phyloP scores from a whole-genome alignment of 208 protist genomes.

The Leishmania amazonensis region DNA sequence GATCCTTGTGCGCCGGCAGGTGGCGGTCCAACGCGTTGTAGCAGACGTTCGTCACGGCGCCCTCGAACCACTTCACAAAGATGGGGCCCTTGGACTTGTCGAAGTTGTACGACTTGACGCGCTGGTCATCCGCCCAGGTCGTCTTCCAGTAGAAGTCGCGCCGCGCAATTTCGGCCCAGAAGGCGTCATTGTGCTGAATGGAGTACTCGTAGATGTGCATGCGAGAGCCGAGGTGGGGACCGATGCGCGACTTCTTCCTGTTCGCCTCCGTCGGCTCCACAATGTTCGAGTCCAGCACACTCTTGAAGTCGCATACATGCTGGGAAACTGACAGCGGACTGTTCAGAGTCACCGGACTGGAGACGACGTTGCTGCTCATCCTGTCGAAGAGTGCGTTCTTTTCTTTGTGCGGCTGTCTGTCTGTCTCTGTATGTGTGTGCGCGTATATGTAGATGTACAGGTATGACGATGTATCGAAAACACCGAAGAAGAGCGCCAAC shows the following conservation, averaged over 20 bases:
- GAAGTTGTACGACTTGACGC: slow-evolving; percentile 80
- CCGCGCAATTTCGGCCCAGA: slow-evolving; percentile 72
- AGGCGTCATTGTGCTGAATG: slow-evolving; percentile 55
- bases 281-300: slow-evolving; percentile 14
- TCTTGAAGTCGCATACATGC: slow-evolving; percentile 46
- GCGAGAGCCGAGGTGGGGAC: slow-evolving; percentile 44
- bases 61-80: slow-evolving; percentile 85
- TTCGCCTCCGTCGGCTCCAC: slow-evolving; percentile 28
- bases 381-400: not conserved
- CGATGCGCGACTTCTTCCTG: slow-evolving; percentile 44
- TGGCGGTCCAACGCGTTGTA: slow-evolving; percentile 92
- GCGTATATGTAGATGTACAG: not conserved
- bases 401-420: not conserved
- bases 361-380: slow-evolving; percentile 12
- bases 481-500: too few relatives aligned
- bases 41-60: slow-evolving; percentile 81
- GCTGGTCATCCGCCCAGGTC: slow-evolving; percentile 58
- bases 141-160: slow-evolving; percentile 74
- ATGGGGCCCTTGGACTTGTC: slow-evolving; percentile 70
- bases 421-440: not conserved
- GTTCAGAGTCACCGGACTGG: slow-evolving; percentile 19
- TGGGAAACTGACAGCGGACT: slow-evolving; percentile 20
- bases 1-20: slow-evolving; percentile 59
- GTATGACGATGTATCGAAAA: too few relatives aligned
- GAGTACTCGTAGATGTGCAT: slow-evolving; percentile 74